Conservation (phyloP, 2,329 filamentous ascomycete genomes). For the Pseudodiploospora longispora region DNA sequence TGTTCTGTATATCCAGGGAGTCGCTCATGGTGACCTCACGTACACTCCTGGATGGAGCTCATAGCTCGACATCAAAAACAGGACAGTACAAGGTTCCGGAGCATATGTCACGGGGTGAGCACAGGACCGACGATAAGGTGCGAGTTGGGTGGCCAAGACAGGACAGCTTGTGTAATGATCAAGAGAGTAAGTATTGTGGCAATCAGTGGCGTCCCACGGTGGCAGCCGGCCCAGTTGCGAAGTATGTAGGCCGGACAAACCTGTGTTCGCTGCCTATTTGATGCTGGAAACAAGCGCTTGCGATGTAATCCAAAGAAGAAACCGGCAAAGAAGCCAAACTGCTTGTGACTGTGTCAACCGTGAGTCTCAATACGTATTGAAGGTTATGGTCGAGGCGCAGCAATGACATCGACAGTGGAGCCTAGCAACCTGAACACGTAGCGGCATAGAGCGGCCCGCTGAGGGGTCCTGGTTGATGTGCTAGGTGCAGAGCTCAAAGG, state of each 20-base stretch:
- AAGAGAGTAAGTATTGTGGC: not conserved
- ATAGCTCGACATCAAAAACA: not conserved
- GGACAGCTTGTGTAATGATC: not conserved
- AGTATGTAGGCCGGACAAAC: too few relatives aligned
- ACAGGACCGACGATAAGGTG: not conserved
- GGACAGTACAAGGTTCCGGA: not conserved
- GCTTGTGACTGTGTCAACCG: not conserved
- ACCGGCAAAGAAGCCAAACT: not conserved
- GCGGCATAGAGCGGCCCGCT: constrained; percentile 6
- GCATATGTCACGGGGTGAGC: too few relatives aligned
- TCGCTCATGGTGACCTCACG: constrained; percentile 32
- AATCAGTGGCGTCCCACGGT: too few relatives aligned
- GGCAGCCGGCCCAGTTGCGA: too few relatives aligned
- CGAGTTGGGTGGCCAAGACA: not conserved
- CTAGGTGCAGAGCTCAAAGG: too few relatives aligned
- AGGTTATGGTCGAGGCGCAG: constrained; percentile 3
- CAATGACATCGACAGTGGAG: constrained; percentile 14
- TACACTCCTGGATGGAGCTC: not conserved
- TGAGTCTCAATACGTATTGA: constrained; percentile 4
- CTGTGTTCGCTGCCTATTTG: too few relatives aligned
- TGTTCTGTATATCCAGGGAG: constrained; percentile 34
- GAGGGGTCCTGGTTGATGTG: not conserved
- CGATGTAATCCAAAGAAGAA: not conserved
- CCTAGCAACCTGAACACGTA: not conserved
- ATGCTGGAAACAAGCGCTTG: too few relatives aligned